Evolutionary conservation across 805 yeast genomes (phyloP), one percentile per base, ranked within the genome.

Genomic region (Scheffersomyces lignosus): DNA sequence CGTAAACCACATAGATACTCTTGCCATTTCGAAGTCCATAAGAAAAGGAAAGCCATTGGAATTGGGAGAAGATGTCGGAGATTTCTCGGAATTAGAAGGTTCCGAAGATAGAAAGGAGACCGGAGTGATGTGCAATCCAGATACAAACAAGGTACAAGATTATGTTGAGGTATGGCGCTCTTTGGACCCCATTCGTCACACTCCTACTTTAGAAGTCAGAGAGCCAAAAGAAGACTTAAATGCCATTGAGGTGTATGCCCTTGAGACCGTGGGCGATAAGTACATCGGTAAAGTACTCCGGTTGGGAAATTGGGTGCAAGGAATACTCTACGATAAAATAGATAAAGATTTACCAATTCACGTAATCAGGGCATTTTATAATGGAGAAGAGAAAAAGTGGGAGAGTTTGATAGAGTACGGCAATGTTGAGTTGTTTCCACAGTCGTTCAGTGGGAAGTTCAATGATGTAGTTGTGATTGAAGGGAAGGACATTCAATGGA

Each of bases 121-220:
- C 0, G 81, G 81, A 0, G 44, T 43, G 4, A 76, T 78, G 82
- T 39, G 44, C 2, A 73, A 77, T 44, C 70, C 74, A 1, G 66
- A 43, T 1, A 63, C 76, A 1, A 71, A 72, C 0, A 45, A 48
- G n/a, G 46, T 55, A 3, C 72, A 70, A 37, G 62, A 62, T 8
- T 79, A 77, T 41, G 57, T 73, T 25, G 84, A 79, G 52, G 62
- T 74, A 17, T 79, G 85, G 85, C 53, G 74, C 45, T 64, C 74
- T 15, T 45, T 78, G 22, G 72, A 74, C 45, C 69, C 76, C 1
- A 36, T 47, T n/a, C 37, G 46, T 8, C 49, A 63, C 23, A 40
- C 64, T 1, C 66, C 71, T 3, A 31, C 29, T 3, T 23, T 29
- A 1, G 62, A 60, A 28, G 62, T 55, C 5, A 45, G 62, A 22